These are phyloP conservation scores for Brassica cretica DNA, from an alignment of 345 rosid genomes.

Conservation along the genomic window DNA sequence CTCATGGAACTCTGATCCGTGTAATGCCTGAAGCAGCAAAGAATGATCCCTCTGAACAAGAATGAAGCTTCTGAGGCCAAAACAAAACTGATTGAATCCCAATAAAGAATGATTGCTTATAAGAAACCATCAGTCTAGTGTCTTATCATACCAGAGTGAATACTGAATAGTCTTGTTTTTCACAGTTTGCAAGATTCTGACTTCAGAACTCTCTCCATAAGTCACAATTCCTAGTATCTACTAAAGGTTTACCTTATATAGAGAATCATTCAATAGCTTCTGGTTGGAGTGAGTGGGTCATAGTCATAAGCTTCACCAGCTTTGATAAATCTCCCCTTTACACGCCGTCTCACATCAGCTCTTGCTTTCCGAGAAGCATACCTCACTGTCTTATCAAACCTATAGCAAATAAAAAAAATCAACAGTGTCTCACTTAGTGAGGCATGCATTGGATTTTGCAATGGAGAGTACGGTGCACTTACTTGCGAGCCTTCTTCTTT, in stretches of 20 bases:
- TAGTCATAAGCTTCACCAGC: constrained; percentile 96
- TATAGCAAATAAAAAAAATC: constrained; percentile 38
- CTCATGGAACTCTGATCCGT: constrained; percentile 36
- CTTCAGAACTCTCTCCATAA: constrained; percentile 21
- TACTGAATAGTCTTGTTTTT: constrained; percentile 23
- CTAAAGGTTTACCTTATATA: neutral
- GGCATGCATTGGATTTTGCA: neutral
- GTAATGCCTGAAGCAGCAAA: constrained; percentile 22
- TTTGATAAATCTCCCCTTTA: constrained; percentile 93
- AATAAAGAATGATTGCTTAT: constrained; percentile 28
- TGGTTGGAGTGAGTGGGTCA: constrained; percentile 75
- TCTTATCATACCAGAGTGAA: constrained; percentile 14
- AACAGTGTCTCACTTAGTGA: neutral
- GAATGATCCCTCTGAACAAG: constrained; percentile 23
- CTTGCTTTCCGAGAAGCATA: constrained; percentile 98
- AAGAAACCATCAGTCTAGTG: constrained; percentile 16
- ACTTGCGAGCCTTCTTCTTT: constrained; percentile 93
- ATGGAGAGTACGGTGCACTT: constrained; percentile 33
- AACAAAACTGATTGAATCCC: constrained; percentile 6
- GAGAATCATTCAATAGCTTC: constrained; percentile 63
- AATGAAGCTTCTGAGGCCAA: constrained; percentile 27
- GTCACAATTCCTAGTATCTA: constrained; percentile 14
- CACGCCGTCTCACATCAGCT: constrained; percentile 95
- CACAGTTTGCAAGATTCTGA: constrained; percentile 29
- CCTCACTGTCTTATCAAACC: constrained; percentile 94